Base-by-base conservation (phyloP, 208 protist species). In the Crithidia brevicula region DNA sequence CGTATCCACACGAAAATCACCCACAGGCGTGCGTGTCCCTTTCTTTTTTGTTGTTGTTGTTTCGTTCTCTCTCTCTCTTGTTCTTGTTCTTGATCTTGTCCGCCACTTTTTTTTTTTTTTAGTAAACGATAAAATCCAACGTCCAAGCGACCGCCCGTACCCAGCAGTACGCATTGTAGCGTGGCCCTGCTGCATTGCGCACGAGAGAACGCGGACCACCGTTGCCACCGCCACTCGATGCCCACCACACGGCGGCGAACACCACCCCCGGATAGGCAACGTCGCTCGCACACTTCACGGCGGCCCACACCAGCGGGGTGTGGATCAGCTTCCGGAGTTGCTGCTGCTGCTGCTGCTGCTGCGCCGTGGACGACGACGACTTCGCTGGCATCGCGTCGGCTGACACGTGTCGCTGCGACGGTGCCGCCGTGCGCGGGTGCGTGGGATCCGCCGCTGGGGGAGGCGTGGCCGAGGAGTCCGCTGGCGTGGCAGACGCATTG, bases 141-240 rank as follows among this genome's bases (percentile, higher is more conserved):
- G 62, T 18, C 20, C 53, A 59, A 28, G 42, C 49, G 40, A 68
- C 31, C 27, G 46, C 45, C 28, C 64, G 45, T 18, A 57, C 53
- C 61, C 69, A 75, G 63, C 69, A 75, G 61, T 58, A 75, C 9
- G 40, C 18, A 30, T 64, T 50, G 61, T 75, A 75, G 28, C 51
- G 69, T 7, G 33, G 23, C 6, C 50, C 59, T 4, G 69, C 61
- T 13, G 45, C 27, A 30, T 63, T 68, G 20, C 15, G 45, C 42
- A 67, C 61, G n/a, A 75, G 43, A 31, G 34, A n/a, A 25, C 18
- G 45, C 34, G 33, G 42, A 15, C 7, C 50, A 20, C 50, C 33
- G 56, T 46, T 25, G 33, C 42, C 23, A 18, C 11, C 31, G 4
- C 28, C 16, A 2, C 22, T 38, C 46, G 38, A 42, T 34, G 40